Percentiles rank a stretch among this genome's conserved stretches.
Evolutionary conservation across 176 grass and related monocot species (phyloP).

Genomic region (Ensete ventricosum): DNA sequence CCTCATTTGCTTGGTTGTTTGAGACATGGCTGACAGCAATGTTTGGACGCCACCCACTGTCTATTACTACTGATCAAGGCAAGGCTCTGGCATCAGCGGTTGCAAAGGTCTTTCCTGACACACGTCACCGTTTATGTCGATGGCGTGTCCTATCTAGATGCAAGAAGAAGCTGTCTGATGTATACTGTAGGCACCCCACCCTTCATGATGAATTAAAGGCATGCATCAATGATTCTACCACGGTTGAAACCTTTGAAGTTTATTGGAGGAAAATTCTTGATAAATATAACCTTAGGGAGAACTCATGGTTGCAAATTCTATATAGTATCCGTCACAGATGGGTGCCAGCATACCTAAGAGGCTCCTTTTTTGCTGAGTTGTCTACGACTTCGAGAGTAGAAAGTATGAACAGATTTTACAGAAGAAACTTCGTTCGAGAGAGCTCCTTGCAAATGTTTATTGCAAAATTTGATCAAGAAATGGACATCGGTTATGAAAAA

Average conservation of each 20-base stretch:
- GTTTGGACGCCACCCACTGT: slow-evolving; percentile 48
- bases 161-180: slow-evolving; percentile 77
- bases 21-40: slow-evolving; percentile 81
- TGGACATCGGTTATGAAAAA: slow-evolving; percentile 38
- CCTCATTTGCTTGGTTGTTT: slow-evolving; percentile 68
- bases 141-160: slow-evolving; percentile 87
- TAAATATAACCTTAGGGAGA: slow-evolving; percentile 63
- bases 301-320: slow-evolving; percentile 61
- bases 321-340: slow-evolving; percentile 59
- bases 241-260: slow-evolving; percentile 50
- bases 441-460: slow-evolving; percentile 52
- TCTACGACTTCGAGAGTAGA: slow-evolving; percentile 40
- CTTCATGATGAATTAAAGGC: slow-evolving; percentile 70
- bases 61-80: slow-evolving; percentile 78
- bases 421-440: slow-evolving; percentile 41
- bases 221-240: slow-evolving; percentile 59
- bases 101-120: slow-evolving; percentile 62
- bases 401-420: slow-evolving; percentile 53
- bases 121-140: slow-evolving; percentile 81
- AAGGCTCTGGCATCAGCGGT: slow-evolving; percentile 55
- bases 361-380: slow-evolving; percentile 75
- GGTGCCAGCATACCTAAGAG: slow-evolving; percentile 71
- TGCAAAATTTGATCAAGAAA: slow-evolving; percentile 56
- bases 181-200: slow-evolving; percentile 43
- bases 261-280: slow-evolving; percentile 74